Evolutionary conservation across 805 yeast species (phyloP).

Genomic region (Dipodascus geniculatus): DNA sequence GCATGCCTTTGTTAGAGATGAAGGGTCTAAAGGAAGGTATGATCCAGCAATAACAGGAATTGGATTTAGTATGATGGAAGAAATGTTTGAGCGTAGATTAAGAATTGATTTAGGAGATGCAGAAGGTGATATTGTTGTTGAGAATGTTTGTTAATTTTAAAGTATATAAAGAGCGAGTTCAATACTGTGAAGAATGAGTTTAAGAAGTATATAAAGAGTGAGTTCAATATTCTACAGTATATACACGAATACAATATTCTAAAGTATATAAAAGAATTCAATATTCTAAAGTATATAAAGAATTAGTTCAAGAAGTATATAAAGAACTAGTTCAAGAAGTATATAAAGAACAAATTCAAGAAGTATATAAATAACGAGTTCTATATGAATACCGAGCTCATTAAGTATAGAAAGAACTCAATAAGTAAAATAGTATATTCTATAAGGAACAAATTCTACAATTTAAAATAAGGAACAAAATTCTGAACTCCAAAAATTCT

Average conservation of each 20-base stretch:
- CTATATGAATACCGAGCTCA: too few relatives aligned
- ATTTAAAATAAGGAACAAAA: neutral
- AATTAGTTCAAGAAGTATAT: too few relatives aligned
- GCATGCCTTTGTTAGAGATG: conserved; percentile 77
- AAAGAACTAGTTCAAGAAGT: too few relatives aligned
- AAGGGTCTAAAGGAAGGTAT: conserved; percentile 65
- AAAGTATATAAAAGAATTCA: too few relatives aligned
- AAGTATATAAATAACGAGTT: too few relatives aligned
- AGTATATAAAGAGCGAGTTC: too few relatives aligned
- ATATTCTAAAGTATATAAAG: too few relatives aligned
- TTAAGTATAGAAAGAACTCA: neutral
- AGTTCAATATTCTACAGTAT: too few relatives aligned
- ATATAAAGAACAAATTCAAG: neutral
- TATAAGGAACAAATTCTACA: neutral
- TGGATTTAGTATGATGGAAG: conserved; percentile 56
- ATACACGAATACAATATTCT: too few relatives aligned
- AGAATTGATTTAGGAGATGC: conserved; percentile 55
- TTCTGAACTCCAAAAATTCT: neutral
- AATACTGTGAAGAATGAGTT: neutral
- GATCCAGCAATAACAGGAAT: conserved; percentile 65
- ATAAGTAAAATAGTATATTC: neutral
- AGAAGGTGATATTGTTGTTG: conserved; percentile 42
- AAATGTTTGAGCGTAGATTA: conserved; percentile 58
- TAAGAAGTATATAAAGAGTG: too few relatives aligned
- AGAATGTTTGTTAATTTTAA: conserved; percentile 45